Conservation (phyloP, 2,329 filamentous ascomycete genomes). For the Teratosphaeria destructans region DNA sequence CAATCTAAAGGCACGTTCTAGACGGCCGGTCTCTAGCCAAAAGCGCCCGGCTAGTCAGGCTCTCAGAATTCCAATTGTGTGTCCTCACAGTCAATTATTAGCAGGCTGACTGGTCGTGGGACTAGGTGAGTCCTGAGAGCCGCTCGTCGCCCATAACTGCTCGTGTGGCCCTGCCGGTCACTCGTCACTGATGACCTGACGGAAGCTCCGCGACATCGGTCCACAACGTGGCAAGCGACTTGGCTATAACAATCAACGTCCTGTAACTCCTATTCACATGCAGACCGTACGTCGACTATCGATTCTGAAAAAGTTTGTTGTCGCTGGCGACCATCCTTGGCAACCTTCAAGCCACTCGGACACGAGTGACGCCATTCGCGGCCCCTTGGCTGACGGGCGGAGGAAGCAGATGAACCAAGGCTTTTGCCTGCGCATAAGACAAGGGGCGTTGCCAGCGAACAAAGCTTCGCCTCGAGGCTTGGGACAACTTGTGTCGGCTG, state of each 20-base stretch:
- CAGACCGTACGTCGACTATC: background rate
- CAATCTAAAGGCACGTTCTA: background rate
- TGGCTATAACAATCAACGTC: background rate
- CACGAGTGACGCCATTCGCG: background rate
- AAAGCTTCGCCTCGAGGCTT: background rate
- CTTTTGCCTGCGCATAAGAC: background rate
- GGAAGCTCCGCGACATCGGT: background rate
- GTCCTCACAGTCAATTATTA: too few relatives aligned
- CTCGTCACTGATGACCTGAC: background rate
- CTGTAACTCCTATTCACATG: background rate
- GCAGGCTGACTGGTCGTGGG: too few relatives aligned
- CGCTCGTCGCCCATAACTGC: background rate
- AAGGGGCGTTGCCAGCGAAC: background rate
- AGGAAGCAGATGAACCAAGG: background rate
- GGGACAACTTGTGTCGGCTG: background rate
- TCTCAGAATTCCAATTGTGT: too few relatives aligned
- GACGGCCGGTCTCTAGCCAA: too few relatives aligned
- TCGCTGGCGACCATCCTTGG: background rate
- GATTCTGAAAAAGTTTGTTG: background rate
- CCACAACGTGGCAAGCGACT: background rate
- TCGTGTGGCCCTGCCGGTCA: background rate
- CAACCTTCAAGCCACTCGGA: background rate
- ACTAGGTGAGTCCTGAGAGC: background rate
- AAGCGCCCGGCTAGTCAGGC: too few relatives aligned
- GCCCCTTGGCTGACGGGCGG: background rate